Evolutionary conservation across 1,284 basidiomycete species (phyloP), one percentile per base, ranked within the genome.

Genomic region (Stereum hirsutum): DNA sequence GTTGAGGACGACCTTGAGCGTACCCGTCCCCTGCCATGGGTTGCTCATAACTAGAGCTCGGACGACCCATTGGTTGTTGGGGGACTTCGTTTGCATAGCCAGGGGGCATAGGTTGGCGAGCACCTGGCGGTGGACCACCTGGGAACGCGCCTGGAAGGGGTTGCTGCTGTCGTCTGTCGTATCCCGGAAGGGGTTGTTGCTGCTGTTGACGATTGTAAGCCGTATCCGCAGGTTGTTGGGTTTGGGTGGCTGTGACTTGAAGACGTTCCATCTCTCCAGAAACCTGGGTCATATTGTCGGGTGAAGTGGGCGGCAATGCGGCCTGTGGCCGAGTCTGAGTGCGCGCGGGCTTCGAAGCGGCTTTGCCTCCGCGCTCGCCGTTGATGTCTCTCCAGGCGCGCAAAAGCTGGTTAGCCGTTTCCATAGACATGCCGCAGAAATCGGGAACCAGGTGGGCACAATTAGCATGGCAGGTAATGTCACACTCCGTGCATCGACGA

Each of bases 391-490:
- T 87, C 71, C 92, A 85, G 61, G 95, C 88, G 48, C 85, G 82
- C 44, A 99, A 75, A 21, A 99, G 74, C 57, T 88, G 82, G 62
- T 98, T 98, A 32, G 96, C 96, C 48, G 91, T 96, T 64, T 97
- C 96, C 95, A 99, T 99, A 19, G 92, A 93, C 95, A 99, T 98
- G 41, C 96, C 96, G 58, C 96, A 99, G 65, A 99, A 98, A 65
- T 99, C 95, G 46, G 96, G 96, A 25, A 99, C 95, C 43, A 99
- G 78, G 61, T 99, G 96, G 1, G 93, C 91, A 64, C 96, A 99
- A 52, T 96, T 92, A 19, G 92, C 92, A 65, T 99, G 96, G 55
- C 93, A 96, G 42, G 95, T 98, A 50, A 98, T 83, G 57, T 86
- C 83, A 64, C 96, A 99, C 62, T 99, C 95, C 41, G 85, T 83